phyloP scores from a whole-genome alignment of 805 yeast genomes.

The Lipomyces starkeyi region DNA sequence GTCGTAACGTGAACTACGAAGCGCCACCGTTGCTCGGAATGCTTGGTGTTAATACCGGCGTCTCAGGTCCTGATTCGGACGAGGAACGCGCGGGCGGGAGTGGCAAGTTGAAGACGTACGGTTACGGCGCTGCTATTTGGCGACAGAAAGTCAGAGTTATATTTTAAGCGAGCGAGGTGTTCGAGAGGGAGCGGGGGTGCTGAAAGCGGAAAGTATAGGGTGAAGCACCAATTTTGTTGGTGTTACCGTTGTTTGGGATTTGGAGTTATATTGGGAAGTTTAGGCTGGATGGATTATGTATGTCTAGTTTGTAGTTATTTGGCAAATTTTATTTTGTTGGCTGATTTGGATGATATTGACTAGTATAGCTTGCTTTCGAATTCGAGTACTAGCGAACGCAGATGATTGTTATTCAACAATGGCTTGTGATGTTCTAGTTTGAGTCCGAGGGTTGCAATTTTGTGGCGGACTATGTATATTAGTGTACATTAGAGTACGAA shows the following conservation, averaged over 20 bases:
- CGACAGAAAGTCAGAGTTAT: slow-evolving; percentile 14
- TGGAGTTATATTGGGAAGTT: background rate
- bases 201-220: background rate
- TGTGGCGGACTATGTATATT: background rate
- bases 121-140: slow-evolving; percentile 25
- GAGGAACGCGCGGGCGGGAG: slow-evolving; percentile 24
- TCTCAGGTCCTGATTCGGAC: background rate
- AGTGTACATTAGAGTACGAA: background rate
- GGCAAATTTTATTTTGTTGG: background rate
- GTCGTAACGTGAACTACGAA: slow-evolving; percentile 56
- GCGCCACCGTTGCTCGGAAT: slow-evolving; percentile 17
- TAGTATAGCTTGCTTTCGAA: too few species aligned
- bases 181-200: background rate
- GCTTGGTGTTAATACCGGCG: too few species aligned
- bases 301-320: background rate
- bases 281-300: background rate
- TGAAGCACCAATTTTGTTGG: background rate
- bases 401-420: too few species aligned
- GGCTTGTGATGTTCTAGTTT: too few species aligned
- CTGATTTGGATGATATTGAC: background rate
- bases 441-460: too few species aligned
- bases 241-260: background rate
- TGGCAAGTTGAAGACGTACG: slow-evolving; percentile 23
- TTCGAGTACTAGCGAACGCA: too few species aligned
- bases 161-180: background rate